Evolutionary conservation across 768 basidiomycete species (phyloP).

Genomic region (Russula emetica): DNA sequence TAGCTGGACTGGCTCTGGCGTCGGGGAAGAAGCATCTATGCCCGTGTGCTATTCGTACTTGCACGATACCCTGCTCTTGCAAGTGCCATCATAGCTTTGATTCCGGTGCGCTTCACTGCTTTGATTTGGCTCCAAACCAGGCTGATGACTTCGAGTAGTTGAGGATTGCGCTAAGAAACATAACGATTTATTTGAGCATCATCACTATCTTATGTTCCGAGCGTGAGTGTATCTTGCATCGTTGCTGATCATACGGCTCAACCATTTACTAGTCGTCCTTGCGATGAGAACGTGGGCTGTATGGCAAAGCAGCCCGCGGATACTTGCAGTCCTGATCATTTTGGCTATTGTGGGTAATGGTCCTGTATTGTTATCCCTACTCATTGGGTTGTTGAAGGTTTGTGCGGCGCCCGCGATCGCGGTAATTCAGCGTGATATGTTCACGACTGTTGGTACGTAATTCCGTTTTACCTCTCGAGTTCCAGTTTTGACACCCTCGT

Average conservation of each 20-base stretch:
- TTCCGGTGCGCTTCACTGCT: slow-evolving; percentile 8
- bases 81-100: slow-evolving; percentile 1
- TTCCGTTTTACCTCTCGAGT: too few relatives aligned
- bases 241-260: neutral
- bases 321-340: slow-evolving; percentile 10
- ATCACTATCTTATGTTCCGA: slow-evolving; percentile 10
- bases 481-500: neutral
- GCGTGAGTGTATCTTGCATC: neutral
- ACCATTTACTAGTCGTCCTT: slow-evolving; percentile 28
- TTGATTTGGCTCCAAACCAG: too few relatives aligned
- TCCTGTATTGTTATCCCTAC: neutral
- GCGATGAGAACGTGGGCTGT: slow-evolving; percentile 33
- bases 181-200: slow-evolving; percentile 4
- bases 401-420: slow-evolving; percentile 2
- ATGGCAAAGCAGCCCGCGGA: slow-evolving; percentile 29
- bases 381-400: neutral
- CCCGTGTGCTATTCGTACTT: slow-evolving; percentile 9
- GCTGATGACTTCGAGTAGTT: slow-evolving; percentile 3
- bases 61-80: slow-evolving; percentile 21
- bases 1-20: slow-evolving; percentile 19
- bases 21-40: neutral
- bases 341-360: neutral
- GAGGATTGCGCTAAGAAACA: neutral
- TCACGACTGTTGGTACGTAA: slow-evolving; percentile 3
- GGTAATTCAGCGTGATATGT: neutral